Evolutionary conservation across 495 filamentous ascomycete species (phyloP), one percentile per base, ranked within the genome.

Genomic region (Terfezia claveryi): DNA sequence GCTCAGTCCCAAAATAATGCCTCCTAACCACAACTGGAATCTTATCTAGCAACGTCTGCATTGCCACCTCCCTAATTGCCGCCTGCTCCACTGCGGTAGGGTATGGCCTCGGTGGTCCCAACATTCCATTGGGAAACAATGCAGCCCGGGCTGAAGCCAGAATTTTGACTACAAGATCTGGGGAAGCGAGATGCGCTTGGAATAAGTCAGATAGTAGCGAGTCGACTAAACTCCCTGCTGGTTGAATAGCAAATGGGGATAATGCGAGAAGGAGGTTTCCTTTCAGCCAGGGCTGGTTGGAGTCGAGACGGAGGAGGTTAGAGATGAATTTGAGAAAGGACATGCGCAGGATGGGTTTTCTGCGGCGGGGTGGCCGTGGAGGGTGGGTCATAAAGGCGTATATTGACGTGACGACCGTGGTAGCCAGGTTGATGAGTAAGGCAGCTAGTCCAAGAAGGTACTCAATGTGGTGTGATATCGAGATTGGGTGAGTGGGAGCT

Each of bases 101-200:
- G 32, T 72, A 61, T 27, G 69, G 57, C 55, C 76, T 64, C 53
- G 73, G 63, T 11, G 67, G 64, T 38, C 69, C 75, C 56, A 70
- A 72, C 56, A 76, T 68, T 68, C 91, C 88, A 69, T 80, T 77
- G 32, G 88, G 87, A 66, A 93, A 93, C 49, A 94, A 68, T 54
- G 80, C 73, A 52, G 74, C 76, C 66, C 89, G 80, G 61, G 79
- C 72, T 55, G 73, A 75, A 63, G 79, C 76, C 57, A 96, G 80
- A 56, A 87, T 71, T 59, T 76, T 74, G 67, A 86, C 84, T 54
- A 91, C 73, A 61, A 79, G 73, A 56, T 74, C 69, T 53, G 83
- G 75, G 69, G 79, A 76, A 23, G 83, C 70, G 56, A 92, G 65
- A 62, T 77, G 71, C 53, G 73, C 72, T 58, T 75, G 70, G 59